phyloP scores from a whole-genome alignment of 352 stramenopile species.

The Phytophthora tubulina region DNA sequence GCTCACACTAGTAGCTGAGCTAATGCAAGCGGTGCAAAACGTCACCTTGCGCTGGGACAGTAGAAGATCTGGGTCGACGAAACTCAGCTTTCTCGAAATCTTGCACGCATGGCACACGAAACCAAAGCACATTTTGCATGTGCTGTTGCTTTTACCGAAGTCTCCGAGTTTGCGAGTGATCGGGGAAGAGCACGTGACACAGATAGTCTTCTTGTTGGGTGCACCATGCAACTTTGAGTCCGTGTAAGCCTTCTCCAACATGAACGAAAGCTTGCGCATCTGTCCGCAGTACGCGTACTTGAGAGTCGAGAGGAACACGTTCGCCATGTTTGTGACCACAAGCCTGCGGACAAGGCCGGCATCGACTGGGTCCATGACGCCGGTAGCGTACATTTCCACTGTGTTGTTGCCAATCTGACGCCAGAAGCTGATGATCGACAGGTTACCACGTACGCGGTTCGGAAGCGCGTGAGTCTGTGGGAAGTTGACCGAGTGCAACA shows the following conservation, averaged over 20 bases:
- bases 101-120: constrained; percentile 8
- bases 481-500: constrained; percentile 34
- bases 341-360: constrained; percentile 8
- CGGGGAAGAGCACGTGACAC: constrained; percentile 30
- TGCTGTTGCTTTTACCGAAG: constrained; percentile 9
- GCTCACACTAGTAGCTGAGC: constrained; percentile 33
- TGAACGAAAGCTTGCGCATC: constrained; percentile 19
- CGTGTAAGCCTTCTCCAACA: constrained; percentile 28
- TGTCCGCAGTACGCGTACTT: constrained; percentile 21
- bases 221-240: constrained; percentile 31
- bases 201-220: constrained; percentile 30
- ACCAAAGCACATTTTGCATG: constrained; percentile 1
- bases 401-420: constrained; percentile 9
- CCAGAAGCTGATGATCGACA: constrained; percentile 17
- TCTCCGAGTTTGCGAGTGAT: constrained; percentile 33
- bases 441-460: constrained; percentile 19
- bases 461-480: constrained; percentile 25
- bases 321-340: constrained; percentile 14
- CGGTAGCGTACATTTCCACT: constrained; percentile 22
- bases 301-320: constrained; percentile 16
- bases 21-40: constrained; percentile 25
- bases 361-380: constrained; percentile 17
- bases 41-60: constrained; percentile 36
- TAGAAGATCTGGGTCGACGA: constrained; percentile 30
- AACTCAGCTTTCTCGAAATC: constrained; percentile 23